Percentiles rank a stretch among this genome's conserved stretches.
Evolutionary conservation across 768 basidiomycete genomes (phyloP).

Genomic region (Suillus americanus): DNA sequence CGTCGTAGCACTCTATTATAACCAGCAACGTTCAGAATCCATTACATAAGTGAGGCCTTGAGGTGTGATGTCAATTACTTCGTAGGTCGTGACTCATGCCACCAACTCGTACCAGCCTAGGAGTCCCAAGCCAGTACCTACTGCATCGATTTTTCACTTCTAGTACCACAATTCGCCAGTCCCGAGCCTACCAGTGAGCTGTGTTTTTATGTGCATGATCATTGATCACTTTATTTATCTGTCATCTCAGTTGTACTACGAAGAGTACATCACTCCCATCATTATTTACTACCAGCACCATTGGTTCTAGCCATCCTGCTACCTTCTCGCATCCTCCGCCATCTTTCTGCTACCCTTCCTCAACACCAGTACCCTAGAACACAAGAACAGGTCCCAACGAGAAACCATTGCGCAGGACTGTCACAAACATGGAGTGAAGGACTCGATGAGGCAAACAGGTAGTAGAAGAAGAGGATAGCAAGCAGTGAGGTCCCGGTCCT

Average conservation of each 20-base stretch:
- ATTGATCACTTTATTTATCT: too few species aligned
- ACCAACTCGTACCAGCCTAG: too few species aligned
- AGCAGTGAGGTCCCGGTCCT: neutral
- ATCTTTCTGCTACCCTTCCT: neutral
- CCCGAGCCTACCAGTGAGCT: too few species aligned
- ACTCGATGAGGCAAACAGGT: neutral
- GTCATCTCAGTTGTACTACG: neutral
- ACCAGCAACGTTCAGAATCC: too few species aligned
- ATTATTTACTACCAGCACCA: neutral
- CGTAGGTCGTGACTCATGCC: too few species aligned
- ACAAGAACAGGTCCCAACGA: neutral
- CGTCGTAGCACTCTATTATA: neutral
- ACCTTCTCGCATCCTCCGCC: neutral
- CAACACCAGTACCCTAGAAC: neutral
- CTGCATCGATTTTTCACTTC: too few species aligned
- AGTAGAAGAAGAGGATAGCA: too few species aligned
- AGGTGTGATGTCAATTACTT: neutral
- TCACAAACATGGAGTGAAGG: neutral
- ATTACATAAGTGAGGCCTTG: neutral
- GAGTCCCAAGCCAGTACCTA: too few species aligned
- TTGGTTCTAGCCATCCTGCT: neutral
- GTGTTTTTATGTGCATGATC: too few species aligned
- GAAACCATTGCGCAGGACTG: neutral
- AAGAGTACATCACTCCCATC: neutral
- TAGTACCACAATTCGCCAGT: too few species aligned